Evolutionary conservation across 352 stramenopile genomes (phyloP).

Genomic region (Elongisporangium anandrum): DNA sequence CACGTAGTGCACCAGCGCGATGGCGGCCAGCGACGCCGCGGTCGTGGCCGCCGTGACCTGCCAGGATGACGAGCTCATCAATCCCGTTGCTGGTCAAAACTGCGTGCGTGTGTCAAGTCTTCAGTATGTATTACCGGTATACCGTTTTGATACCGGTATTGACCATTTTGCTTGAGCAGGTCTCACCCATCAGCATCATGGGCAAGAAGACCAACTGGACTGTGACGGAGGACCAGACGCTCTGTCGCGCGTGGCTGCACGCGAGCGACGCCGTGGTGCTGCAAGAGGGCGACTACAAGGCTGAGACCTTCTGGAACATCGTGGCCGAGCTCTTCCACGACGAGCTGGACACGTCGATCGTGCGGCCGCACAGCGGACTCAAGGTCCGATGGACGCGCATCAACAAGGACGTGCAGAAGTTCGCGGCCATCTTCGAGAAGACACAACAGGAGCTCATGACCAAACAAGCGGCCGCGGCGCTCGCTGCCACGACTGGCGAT

Average conservation of each 20-base stretch:
- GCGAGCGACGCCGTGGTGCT: constrained; percentile 41
- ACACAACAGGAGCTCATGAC: constrained; percentile 2
- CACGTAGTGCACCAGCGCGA: constrained; percentile 40
- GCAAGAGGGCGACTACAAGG: constrained; percentile 36
- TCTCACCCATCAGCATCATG: no score
- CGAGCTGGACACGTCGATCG: constrained; percentile 49
- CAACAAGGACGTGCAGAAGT: constrained; percentile 75
- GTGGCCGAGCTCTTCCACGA: constrained; percentile 66
- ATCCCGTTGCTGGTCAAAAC: constrained; percentile 10
- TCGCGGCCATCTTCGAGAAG: constrained; percentile 41
- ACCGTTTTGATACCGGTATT: not conserved
- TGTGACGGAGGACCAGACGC: constrained; percentile 48
- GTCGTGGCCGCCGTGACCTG: constrained; percentile 8
- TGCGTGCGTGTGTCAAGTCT: constrained; percentile 1
- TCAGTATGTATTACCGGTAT: not conserved
- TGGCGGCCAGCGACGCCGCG: constrained; percentile 16
- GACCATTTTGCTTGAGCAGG: no score
- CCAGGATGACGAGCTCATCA: constrained; percentile 11
- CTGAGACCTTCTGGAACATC: constrained; percentile 59
- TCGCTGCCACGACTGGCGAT: not conserved
- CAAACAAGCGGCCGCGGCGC: constrained; percentile 3
- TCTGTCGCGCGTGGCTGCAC: constrained; percentile 67
- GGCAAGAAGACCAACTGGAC: constrained; percentile 84
- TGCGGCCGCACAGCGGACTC: constrained; percentile 63
- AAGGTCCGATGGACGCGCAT: constrained; percentile 83